These are phyloP conservation scores for Dispira parvispora DNA, from an alignment of 192 early-diverging fungal species.

Conservation along the genomic window DNA sequence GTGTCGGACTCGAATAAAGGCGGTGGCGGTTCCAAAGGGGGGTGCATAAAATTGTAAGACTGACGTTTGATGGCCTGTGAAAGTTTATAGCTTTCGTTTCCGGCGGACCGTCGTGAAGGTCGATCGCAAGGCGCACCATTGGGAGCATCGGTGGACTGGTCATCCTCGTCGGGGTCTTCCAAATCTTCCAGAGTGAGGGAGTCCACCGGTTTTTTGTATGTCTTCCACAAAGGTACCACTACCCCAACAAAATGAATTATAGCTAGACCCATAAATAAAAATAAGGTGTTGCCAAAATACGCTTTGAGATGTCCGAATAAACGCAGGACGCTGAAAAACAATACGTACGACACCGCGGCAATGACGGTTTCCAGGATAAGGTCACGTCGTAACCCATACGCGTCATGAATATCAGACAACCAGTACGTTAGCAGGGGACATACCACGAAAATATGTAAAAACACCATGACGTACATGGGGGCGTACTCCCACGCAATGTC, in stretches of 20 bases:
- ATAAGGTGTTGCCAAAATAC: not conserved
- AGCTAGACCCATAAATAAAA: not conserved
- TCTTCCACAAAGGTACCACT: conserved; percentile 9
- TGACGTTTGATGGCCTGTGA: conserved; percentile 9
- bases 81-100: not conserved
- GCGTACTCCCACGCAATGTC: not conserved
- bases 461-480: not conserved
- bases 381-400: not conserved
- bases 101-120: not conserved
- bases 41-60: not conserved
- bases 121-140: not conserved
- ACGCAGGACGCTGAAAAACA: not conserved
- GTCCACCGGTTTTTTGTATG: not conserved
- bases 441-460: not conserved
- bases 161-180: not conserved
- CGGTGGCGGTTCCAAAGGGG: not conserved
- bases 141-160: not conserved
- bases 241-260: conserved; percentile 8
- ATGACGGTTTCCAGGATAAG: conserved; percentile 2
- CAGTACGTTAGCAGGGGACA: conserved; percentile 4
- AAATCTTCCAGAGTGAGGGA: not conserved
- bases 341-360: conserved; percentile 1
- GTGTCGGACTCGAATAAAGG: not conserved
- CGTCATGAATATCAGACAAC: conserved; percentile 6
- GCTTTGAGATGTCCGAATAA: not conserved